Percentiles rank a stretch among this genome's conserved stretches.
Conservation (phyloP, 345 rosid species). For the Camelina hispida region DNA sequence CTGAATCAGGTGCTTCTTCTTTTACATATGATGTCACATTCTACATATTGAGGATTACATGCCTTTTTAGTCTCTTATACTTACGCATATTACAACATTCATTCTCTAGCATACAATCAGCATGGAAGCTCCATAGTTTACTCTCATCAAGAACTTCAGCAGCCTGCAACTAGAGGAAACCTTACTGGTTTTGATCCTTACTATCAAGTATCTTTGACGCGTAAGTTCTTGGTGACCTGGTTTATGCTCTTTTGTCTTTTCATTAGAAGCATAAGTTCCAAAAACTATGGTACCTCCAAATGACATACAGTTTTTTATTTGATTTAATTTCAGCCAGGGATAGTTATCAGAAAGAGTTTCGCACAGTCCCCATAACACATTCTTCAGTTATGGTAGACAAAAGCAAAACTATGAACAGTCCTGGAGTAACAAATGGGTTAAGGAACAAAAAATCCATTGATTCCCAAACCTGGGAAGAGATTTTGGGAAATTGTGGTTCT, state of each 20-base stretch:
- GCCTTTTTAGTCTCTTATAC: constrained; percentile 31
- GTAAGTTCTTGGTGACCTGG: constrained; percentile 49
- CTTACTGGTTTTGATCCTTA: constrained; percentile 54
- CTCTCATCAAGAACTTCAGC: constrained; percentile 56
- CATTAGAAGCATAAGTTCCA: constrained; percentile 3
- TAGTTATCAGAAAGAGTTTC: constrained; percentile 56
- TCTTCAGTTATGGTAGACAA: constrained; percentile 49
- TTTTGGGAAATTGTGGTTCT: constrained; percentile 51
- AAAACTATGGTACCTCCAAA: constrained; percentile 16
- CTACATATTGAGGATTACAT: constrained; percentile 21
- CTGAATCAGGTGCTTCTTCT: constrained; percentile 71
- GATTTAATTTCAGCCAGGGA: constrained; percentile 47
- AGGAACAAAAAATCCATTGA: constrained; percentile 56
- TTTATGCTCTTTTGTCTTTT: constrained; percentile 28
- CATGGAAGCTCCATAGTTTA: constrained; percentile 60
- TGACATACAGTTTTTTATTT: constrained; percentile 25
- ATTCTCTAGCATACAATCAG: constrained; percentile 64
- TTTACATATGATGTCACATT: constrained; percentile 14
- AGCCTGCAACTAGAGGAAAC: constrained; percentile 48
- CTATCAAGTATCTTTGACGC: constrained; percentile 50
- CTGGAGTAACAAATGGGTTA: constrained; percentile 55
- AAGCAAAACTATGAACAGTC: constrained; percentile 43
- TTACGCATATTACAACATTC: constrained; percentile 28
- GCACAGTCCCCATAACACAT: constrained; percentile 43
- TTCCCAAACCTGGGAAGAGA: constrained; percentile 70